Base-by-base conservation (phyloP, 768 basidiomycete species). In the Asterophora parasitica region DNA sequence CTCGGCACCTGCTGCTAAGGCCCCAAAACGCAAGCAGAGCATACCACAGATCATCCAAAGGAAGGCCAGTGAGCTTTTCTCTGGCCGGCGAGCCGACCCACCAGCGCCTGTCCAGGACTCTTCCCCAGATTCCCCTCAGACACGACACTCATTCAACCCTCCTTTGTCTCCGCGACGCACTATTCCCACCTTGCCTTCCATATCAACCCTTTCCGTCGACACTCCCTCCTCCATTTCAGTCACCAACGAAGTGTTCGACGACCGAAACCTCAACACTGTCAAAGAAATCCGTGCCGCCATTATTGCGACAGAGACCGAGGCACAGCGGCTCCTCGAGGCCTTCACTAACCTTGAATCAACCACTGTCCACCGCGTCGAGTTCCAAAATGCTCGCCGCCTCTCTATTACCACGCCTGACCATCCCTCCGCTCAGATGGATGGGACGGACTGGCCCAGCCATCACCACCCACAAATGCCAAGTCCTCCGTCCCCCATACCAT, bases 271-370 rank as follows among this genome's bases (percentile, higher is more conserved):
- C 42, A 69, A 70, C 46, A 77, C 80, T 13, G 65, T 77, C 41
- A 73, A 71, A 46, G 76, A 81, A 32, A 78, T 89, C 44, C 78
- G 76, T 37, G 65, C 67, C 15, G 80, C 82, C 47, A 83, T 90
- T 44, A 70, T 75, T 47, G 61, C 67, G 2, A 77, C 86, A 31
- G 84, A 88, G 56, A 74, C 77, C 19, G 87, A 89, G 57, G 79
- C 77, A 9, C 66, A 73, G 26, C 69, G 81, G 9, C 68, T 90
- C 20, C 62, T 83, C 23, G 79, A 83, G 38, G 85, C 85, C 6
- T 89, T 89, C 56, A 77, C 79, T 48, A 74, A 77, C 16, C 70
- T 88, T 19, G 84, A 89, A 63, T 66, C 79, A 28, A 77, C 69
- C 41, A 75, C 80, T 16, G 57, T 81, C 35, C 78, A 76, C 3